Evolutionary conservation across 1,139 yeast genomes (phyloP).

Genomic region (Debaryomycetaceae sp.): DNA sequence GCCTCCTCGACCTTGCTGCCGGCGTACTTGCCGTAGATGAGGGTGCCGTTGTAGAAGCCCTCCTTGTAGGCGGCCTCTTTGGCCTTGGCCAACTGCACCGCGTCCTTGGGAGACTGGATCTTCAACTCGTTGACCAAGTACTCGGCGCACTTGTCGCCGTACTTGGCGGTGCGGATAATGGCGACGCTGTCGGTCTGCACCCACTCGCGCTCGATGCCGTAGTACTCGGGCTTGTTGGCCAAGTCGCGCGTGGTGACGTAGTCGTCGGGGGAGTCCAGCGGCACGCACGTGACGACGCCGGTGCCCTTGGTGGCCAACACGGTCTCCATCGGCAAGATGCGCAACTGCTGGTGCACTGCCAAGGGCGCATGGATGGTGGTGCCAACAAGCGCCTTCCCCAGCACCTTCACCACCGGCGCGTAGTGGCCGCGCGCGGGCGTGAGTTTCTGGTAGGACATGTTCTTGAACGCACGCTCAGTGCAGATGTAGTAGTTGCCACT

Average conservation of each 20-base stretch:
- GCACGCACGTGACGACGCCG: constrained; percentile 98
- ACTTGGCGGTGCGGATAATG: constrained; percentile 73
- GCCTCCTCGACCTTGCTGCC: constrained; percentile 92
- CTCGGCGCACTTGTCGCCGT: constrained; percentile 89
- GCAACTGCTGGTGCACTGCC: constrained; percentile 63
- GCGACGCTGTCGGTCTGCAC: constrained; percentile 70
- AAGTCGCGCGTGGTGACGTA: constrained; percentile 81
- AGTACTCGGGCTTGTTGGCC: constrained; percentile 86
- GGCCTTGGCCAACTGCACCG: constrained; percentile 82
- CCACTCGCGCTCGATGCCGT: constrained; percentile 85
- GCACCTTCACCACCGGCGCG: constrained; percentile 53
- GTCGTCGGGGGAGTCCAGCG: constrained; percentile 98
- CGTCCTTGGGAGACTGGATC: constrained; percentile 92
- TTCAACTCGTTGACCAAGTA: constrained; percentile 78
- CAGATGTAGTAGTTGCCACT: constrained; percentile 73
- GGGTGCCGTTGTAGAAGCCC: constrained; percentile 87
- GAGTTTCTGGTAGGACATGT: constrained; percentile 92
- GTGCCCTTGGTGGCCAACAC: constrained; percentile 95
- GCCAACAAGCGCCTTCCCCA: constrained; percentile 78
- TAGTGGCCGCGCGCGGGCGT: constrained; percentile 86
- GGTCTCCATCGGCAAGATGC: constrained; percentile 96
- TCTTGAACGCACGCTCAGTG: constrained; percentile 96
- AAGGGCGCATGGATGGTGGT: constrained; percentile 85
- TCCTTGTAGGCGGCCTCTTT: constrained; percentile 95
- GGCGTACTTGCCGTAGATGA: constrained; percentile 75